Evolutionary conservation across 129 eudicot species (phyloP).

Genomic region (Apium graveolens): DNA sequence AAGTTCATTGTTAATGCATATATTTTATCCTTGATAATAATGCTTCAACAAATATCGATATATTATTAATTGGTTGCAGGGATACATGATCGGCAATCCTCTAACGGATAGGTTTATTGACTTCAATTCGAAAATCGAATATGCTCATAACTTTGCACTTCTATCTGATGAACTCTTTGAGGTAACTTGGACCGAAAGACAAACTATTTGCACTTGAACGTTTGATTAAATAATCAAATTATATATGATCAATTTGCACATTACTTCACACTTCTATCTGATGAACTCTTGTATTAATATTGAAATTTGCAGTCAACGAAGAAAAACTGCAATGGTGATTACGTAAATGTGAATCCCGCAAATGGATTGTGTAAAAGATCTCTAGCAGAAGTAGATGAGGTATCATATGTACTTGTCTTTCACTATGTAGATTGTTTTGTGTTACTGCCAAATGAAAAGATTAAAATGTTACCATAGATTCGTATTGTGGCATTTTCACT

Average conservation of each 20-base stretch:
- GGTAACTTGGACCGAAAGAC: neutral
- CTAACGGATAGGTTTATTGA: conserved; percentile 4
- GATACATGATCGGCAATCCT: conserved; percentile 25
- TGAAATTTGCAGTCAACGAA: conserved; percentile 12
- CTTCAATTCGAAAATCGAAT: conserved; percentile 1
- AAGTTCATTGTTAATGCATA: neutral
- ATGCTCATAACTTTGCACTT: conserved; percentile 24
- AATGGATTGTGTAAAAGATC: neutral
- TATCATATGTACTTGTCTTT: neutral
- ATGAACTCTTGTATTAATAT: neutral
- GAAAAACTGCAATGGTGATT: conserved; percentile 5
- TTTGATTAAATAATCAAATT: neutral
- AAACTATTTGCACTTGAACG: neutral
- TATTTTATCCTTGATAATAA: neutral
- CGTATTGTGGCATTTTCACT: neutral
- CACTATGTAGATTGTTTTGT: too few species aligned
- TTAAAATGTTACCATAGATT: too few species aligned
- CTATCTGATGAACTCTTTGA: conserved; percentile 21
- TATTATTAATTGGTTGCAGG: neutral
- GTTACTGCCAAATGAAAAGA: too few species aligned
- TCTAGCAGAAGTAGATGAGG: conserved; percentile 6
- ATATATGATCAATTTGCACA: too few species aligned
- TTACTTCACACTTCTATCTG: too few species aligned
- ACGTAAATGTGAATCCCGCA: neutral
- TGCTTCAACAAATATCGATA: neutral